Evolutionary conservation across 225 moss, liverwort and hornwort species (phyloP), one percentile per base, ranked within the genome.

Genomic region (Pseudoscleropodium purum): DNA sequence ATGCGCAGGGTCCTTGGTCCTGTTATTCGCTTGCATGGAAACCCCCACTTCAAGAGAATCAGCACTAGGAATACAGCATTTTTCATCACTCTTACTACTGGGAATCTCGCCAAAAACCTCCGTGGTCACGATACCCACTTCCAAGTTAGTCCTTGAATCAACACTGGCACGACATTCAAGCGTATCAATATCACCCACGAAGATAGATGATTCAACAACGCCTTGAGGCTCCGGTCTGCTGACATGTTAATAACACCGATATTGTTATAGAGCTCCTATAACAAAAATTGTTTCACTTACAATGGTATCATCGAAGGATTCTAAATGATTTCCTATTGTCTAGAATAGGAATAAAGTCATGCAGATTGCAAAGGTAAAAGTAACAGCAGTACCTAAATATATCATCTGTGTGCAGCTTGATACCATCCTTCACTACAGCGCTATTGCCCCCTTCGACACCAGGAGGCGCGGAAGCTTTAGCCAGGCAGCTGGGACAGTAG

Each of bases 401-500:
- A 86, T 81, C 86, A 64, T 88, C 81, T 45, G 43, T 39, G 79
- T 78, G 85, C 63, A 87, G 56, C 63, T 86, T 70, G 73, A 78
- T 56, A 62, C 80, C 67, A 86, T 63, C 41, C 85, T 89, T 87
- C 82, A 81, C 79, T 84, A 27, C 88, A 79, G 79, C 83, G 79
- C 75, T 56, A 77, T 56, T 79, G 52, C 66, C 69, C 64, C 59
- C 68, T 88, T 87, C 89, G 64, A 85, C 69, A 84, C 45, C 82
- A 41, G 63, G 73, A 61, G 65, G 69, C 51, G 77, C 57, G 36
- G 70, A 81, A 92, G 54, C 73, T 59, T 91, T 75, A 54, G 66
- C 77, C 62, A 82, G 60, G 88, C 94, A 94, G 83, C 89, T 65
- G n/a, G 93, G 92, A 85, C 94, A 93, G 79, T 90, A 87, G 75